Base-by-base conservation (phyloP, 169 alveolate genomes). In the Ichthyophthirius multifiliis region DNA sequence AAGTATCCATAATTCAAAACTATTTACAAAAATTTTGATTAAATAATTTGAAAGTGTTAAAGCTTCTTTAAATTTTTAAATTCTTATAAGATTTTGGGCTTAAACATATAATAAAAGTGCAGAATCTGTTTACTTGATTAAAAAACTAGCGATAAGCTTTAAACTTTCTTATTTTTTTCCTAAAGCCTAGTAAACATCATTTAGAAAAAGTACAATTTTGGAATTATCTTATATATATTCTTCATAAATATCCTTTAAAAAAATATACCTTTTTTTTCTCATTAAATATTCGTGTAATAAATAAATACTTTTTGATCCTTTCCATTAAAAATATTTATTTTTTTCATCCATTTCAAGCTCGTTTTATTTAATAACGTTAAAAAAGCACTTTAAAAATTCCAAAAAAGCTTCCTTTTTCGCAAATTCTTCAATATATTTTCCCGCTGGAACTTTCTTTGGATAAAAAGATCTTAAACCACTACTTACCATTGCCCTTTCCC, bases 401-500 rank as follows among this genome's bases (percentile, higher is more conserved):
- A 10, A 0, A 4, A 55, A 20, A 1, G 12, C 23, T 4, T 55
- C 71, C 71, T 27, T 27, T 2, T 34, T 55, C 18, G 23, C 23
- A 20, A 55, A 55, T 55, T 55, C 71, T 20, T 16, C 13, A 6
- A 55, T 27, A 6, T 55, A 55, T 7, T 55, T 55, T 0, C 71
- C 71, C 1, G 71, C 71, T 20, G 71, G 71, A 55, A 55, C 71
- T 27, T 55, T 39, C 31, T 55, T 10, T 23, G 23, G 13, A 55
- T 55, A 23, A 34, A 55, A 27, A 55, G 43, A 34, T 55, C 71
- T 55, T 23, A 55, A 27, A 10, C 71, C 71, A 1, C 43, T 27
- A 7, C 71, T 55, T 2, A 55, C 71, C 71, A 55, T 55, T 0
- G 71, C 71, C 31, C 71, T 55, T 55, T 55, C 71, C 71, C 71